These are phyloP conservation scores for Lachnellula willkommii DNA, from an alignment of 2,329 filamentous ascomycete species.

Conservation along the genomic window DNA sequence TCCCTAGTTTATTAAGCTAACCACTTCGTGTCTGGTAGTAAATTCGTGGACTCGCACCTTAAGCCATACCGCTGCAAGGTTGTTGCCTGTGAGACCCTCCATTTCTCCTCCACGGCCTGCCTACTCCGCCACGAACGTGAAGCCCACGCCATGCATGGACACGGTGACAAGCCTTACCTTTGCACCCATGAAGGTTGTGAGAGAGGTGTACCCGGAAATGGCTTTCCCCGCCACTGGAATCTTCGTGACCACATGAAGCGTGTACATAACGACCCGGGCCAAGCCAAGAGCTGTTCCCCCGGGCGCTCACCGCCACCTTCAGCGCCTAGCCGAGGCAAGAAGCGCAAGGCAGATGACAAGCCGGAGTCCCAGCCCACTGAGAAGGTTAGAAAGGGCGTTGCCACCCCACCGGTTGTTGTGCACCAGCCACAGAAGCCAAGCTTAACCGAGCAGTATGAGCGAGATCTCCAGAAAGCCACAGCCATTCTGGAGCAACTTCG, in stretches of 20 bases:
- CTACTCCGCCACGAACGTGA: constrained; percentile 92
- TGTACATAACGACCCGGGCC: constrained; percentile 59
- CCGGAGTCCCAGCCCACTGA: constrained; percentile 19
- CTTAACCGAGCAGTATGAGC: constrained; percentile 25
- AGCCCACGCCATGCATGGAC: constrained; percentile 91
- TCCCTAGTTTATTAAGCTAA: constrained; percentile 20
- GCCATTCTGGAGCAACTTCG: constrained; percentile 25
- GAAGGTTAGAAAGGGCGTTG: constrained; percentile 24
- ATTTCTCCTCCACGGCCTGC: constrained; percentile 93
- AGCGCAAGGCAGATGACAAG: constrained; percentile 28
- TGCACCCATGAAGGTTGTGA: constrained; percentile 87
- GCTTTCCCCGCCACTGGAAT: constrained; percentile 94
- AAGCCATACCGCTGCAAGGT: constrained; percentile 96
- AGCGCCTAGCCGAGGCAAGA: constrained; percentile 21
- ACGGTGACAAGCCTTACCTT: constrained; percentile 86
- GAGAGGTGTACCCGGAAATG: constrained; percentile 72
- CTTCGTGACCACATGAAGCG: constrained; percentile 95
- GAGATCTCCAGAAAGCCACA: constrained; percentile 24
- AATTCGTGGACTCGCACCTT: constrained; percentile 93
- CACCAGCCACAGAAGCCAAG: constrained; percentile 24
- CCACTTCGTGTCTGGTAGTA: constrained; percentile 49
- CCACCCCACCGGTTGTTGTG: constrained; percentile 22
- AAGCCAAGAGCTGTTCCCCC: constrained; percentile 23
- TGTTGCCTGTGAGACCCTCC: constrained; percentile 72
- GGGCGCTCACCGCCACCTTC: constrained; percentile 25